Percentiles rank a stretch among this genome's conserved stretches.
Conservation (phyloP, 306 rosid species). For the Neltuma alba region DNA sequence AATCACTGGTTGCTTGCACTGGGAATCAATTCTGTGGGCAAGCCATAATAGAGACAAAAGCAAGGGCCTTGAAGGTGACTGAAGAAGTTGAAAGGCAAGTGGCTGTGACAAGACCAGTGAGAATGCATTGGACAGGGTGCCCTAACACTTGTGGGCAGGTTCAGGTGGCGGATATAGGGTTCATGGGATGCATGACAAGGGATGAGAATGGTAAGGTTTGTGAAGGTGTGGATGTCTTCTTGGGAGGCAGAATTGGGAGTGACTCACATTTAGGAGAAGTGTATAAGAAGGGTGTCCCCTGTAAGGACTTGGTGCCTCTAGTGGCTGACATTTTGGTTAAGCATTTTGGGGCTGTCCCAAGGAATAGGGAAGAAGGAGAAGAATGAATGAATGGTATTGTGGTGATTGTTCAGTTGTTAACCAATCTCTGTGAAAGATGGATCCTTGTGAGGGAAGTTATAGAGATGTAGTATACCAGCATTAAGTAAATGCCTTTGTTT, state of each 20-base stretch:
- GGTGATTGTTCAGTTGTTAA: neutral
- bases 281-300: slow-evolving; percentile 87
- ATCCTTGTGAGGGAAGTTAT: neutral
- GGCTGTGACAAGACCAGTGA: slow-evolving; percentile 63
- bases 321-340: slow-evolving; percentile 75
- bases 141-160: slow-evolving; percentile 93
- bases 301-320: slow-evolving; percentile 85
- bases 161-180: slow-evolving; percentile 96
- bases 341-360: slow-evolving; percentile 79
- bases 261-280: slow-evolving; percentile 87
- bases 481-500: neutral
- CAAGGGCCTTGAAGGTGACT: slow-evolving; percentile 82
- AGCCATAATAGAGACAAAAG: slow-evolving; percentile 93
- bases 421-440: neutral
- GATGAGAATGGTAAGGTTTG: slow-evolving; percentile 80
- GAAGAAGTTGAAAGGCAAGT: slow-evolving; percentile 82
- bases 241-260: slow-evolving; percentile 94
- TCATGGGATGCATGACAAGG: slow-evolving; percentile 97
- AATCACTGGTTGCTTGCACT: slow-evolving; percentile 90
- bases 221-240: slow-evolving; percentile 83
- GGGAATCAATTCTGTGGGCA: slow-evolving; percentile 96
- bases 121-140: slow-evolving; percentile 99
- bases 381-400: slow-evolving; percentile 32
- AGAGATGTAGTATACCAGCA: neutral
- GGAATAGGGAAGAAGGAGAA: slow-evolving; percentile 79